Evolutionary conservation across 2,329 filamentous ascomycete genomes (phyloP).

Genomic region (Lasiodiplodia theobromae): DNA sequence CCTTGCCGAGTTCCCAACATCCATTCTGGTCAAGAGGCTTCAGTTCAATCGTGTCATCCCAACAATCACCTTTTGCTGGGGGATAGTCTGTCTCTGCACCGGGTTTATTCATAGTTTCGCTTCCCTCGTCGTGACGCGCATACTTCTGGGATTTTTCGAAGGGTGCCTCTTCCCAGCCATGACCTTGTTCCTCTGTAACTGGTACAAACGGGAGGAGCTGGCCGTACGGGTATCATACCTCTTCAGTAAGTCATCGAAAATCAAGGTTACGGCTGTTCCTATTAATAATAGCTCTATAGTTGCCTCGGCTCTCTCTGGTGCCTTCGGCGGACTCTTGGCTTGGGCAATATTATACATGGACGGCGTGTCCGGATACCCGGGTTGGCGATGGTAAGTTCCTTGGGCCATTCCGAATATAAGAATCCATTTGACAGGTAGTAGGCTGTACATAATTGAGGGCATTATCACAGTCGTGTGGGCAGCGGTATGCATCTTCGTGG

Average conservation of each 20-base stretch:
- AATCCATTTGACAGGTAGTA: slow-evolving; percentile 4
- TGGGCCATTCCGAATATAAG: neutral
- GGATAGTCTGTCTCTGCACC: slow-evolving; percentile 38
- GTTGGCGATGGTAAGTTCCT: slow-evolving; percentile 40
- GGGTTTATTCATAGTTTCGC: slow-evolving; percentile 38
- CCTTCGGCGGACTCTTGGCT: slow-evolving; percentile 41
- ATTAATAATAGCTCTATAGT: slow-evolving; percentile 19
- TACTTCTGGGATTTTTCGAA: slow-evolving; percentile 42
- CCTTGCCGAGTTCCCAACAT: slow-evolving; percentile 45
- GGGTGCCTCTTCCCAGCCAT: slow-evolving; percentile 43
- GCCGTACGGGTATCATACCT: slow-evolving; percentile 41
- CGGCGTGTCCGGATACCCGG: slow-evolving; percentile 36
- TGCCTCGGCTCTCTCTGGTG: slow-evolving; percentile 38
- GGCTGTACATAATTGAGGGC: slow-evolving; percentile 44
- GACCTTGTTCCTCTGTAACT: slow-evolving; percentile 43
- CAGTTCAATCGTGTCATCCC: slow-evolving; percentile 45
- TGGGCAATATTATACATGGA: slow-evolving; percentile 42
- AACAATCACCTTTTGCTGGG: slow-evolving; percentile 39
- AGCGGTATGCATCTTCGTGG: slow-evolving; percentile 39
- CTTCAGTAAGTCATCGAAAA: slow-evolving; percentile 32
- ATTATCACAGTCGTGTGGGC: slow-evolving; percentile 42
- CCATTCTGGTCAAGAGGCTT: slow-evolving; percentile 42
- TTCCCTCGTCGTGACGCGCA: slow-evolving; percentile 35
- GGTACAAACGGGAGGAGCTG: slow-evolving; percentile 42
- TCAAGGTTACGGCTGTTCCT: neutral